Evolutionary conservation across 202 grass and related monocot species (phyloP).

Genomic region (Carex arenaria): DNA sequence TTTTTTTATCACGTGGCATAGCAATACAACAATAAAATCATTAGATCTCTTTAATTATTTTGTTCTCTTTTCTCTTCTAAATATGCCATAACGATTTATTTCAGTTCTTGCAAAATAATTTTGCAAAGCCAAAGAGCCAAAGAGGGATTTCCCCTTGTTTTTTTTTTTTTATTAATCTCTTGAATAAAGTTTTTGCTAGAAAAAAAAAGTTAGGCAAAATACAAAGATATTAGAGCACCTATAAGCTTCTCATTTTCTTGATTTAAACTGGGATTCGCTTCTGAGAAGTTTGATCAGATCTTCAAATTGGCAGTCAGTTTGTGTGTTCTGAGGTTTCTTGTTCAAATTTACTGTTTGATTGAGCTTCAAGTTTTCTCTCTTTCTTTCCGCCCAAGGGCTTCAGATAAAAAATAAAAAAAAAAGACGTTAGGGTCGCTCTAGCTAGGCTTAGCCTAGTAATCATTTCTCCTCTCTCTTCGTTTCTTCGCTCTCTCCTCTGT

Average conservation of each 20-base stretch:
- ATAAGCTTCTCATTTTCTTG: not conserved
- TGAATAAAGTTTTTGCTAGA: not conserved
- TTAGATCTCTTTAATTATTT: too few species aligned
- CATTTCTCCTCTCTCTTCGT: not conserved
- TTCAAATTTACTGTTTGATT: conserved; percentile 20
- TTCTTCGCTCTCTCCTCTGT: not conserved
- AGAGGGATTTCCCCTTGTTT: not conserved
- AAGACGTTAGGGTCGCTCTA: not conserved
- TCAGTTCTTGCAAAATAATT: not conserved
- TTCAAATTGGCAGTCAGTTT: conserved; percentile 3
- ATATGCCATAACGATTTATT: too few species aligned
- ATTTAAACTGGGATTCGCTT: not conserved
- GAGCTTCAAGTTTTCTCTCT: conserved; percentile 12
- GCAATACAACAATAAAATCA: too few species aligned
- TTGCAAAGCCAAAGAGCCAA: not conserved
- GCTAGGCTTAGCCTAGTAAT: not conserved
- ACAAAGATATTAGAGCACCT: not conserved
- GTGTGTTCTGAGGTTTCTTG: not conserved
- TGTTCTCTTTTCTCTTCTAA: not conserved
- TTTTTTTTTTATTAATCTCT: not conserved
- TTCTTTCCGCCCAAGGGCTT: not conserved
- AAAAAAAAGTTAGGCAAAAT: not conserved
- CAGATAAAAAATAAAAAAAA: too few species aligned
- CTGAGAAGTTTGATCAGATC: not conserved
- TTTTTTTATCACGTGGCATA: too few species aligned